Evolutionary conservation across 225 moss, liverwort and hornwort genomes (phyloP).

Genomic region (Rhytidiadelphus loreus): DNA sequence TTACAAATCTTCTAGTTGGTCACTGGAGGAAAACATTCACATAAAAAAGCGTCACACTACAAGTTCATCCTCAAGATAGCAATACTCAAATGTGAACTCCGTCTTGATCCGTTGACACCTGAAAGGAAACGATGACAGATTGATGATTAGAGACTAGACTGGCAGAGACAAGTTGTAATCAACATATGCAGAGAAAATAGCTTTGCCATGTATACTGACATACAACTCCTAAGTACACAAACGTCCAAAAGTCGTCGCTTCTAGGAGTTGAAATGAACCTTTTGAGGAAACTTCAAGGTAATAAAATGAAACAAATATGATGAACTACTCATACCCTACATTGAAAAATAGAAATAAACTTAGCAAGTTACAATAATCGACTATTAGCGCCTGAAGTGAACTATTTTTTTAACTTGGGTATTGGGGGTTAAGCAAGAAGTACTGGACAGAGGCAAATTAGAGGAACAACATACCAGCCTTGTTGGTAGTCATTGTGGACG

Average conservation of each 20-base stretch:
- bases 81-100: conserved; percentile 62
- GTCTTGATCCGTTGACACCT: conserved; percentile 65
- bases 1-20: conserved; percentile 31
- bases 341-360: neutral
- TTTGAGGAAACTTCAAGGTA: neutral
- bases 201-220: neutral
- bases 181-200: neutral
- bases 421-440: neutral
- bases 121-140: conserved; percentile 4
- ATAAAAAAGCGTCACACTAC: conserved; percentile 20
- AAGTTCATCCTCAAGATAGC: conserved; percentile 60
- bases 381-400: neutral
- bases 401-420: neutral
- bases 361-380: neutral
- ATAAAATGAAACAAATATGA: neutral
- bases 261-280: neutral
- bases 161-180: neutral
- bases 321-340: neutral
- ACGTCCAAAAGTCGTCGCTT: neutral
- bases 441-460: neutral
- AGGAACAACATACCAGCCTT: conserved; percentile 74
- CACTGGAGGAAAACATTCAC: neutral
- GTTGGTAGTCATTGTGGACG: conserved; percentile 88
- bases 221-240: neutral
- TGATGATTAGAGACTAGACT: neutral